Percentiles rank a stretch among this genome's conserved stretches.
phyloP scores from a whole-genome alignment of 352 stramenopile genomes.

The Plasmopara halstedii region DNA sequence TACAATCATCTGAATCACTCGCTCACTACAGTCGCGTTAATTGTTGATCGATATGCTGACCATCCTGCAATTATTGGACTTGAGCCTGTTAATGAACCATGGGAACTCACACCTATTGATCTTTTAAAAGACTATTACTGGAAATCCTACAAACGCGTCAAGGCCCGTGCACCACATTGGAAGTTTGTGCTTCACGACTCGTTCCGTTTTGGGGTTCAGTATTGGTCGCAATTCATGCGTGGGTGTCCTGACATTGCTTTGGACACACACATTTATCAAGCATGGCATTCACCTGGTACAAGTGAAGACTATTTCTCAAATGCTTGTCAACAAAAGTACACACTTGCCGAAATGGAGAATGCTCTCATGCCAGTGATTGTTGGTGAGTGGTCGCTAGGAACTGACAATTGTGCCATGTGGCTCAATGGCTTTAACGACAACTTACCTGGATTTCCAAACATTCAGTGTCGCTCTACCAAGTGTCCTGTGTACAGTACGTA shows the following conservation, averaged over 20 bases:
- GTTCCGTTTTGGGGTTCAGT: slow-evolving; percentile 85
- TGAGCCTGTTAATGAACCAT: slow-evolving; percentile 94
- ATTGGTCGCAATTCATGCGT: slow-evolving; percentile 68
- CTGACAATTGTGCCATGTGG: slow-evolving; percentile 81
- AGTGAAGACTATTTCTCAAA: slow-evolving; percentile 83
- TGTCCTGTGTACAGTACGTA: slow-evolving; percentile 84
- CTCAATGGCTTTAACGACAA: slow-evolving; percentile 64
- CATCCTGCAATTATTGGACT: slow-evolving; percentile 88
- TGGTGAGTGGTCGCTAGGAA: slow-evolving; percentile 90
- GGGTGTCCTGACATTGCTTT: slow-evolving; percentile 89
- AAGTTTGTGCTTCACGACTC: slow-evolving; percentile 96
- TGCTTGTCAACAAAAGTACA: slow-evolving; percentile 85
- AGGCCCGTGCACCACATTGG: slow-evolving; percentile 88
- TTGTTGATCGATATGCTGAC: slow-evolving; percentile 84
- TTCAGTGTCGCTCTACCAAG: slow-evolving; percentile 82
- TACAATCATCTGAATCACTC: slow-evolving; percentile 88
- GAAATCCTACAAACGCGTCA: slow-evolving; percentile 93
- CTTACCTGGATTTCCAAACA: slow-evolving; percentile 64
- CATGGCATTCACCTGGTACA: slow-evolving; percentile 64
- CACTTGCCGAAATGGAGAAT: slow-evolving; percentile 87
- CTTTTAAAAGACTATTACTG: slow-evolving; percentile 94
- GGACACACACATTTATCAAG: slow-evolving; percentile 96
- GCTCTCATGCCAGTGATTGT: slow-evolving; percentile 91
- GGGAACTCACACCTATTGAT: slow-evolving; percentile 90
- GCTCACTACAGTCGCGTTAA: slow-evolving; percentile 75